These are phyloP conservation scores for Tremella mesenterica DNA, from an alignment of 768 basidiomycete genomes.

Conservation along the genomic window DNA sequence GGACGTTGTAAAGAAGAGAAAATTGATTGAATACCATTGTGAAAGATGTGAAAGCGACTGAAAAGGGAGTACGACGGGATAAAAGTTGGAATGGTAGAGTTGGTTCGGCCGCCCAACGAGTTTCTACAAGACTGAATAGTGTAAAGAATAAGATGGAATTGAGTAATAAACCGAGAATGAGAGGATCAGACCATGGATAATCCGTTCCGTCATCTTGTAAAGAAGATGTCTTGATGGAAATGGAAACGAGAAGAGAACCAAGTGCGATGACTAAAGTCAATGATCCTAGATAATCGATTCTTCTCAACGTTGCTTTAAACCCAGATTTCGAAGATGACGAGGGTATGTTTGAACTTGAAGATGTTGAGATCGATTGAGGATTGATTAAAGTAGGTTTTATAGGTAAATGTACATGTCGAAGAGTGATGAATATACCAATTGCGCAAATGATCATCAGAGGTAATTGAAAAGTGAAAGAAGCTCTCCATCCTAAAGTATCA, in stretches of 20 bases:
- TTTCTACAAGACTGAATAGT: conserved; percentile 70
- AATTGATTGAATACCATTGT: conserved; percentile 38
- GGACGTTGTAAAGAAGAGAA: conserved; percentile 64
- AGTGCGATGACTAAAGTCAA: conserved; percentile 31
- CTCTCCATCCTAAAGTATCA: conserved; percentile 73
- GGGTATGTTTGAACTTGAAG: background rate
- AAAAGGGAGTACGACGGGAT: conserved; percentile 66
- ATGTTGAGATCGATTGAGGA: background rate
- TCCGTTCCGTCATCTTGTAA: conserved; percentile 54
- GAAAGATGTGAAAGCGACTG: conserved; percentile 73
- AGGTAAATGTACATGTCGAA: background rate
- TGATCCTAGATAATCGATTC: conserved; percentile 40
- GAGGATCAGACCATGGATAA: conserved; percentile 60
- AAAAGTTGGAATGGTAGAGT: conserved; percentile 81
- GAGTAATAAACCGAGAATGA: conserved; percentile 58
- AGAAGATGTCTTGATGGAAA: conserved; percentile 44
- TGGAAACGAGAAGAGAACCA: conserved; percentile 36
- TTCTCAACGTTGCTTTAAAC: conserved; percentile 15
- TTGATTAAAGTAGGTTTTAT: background rate
- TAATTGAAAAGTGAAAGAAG: conserved; percentile 31
- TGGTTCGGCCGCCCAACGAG: conserved; percentile 67
- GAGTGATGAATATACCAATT: background rate
- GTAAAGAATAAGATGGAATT: conserved; percentile 53
- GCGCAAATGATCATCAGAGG: conserved; percentile 12
- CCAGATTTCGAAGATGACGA: background rate